Percentiles rank a stretch among this genome's conserved stretches.
phyloP scores from a whole-genome alignment of 1,284 basidiomycete genomes.

The Pulchroboletus neoregius region DNA sequence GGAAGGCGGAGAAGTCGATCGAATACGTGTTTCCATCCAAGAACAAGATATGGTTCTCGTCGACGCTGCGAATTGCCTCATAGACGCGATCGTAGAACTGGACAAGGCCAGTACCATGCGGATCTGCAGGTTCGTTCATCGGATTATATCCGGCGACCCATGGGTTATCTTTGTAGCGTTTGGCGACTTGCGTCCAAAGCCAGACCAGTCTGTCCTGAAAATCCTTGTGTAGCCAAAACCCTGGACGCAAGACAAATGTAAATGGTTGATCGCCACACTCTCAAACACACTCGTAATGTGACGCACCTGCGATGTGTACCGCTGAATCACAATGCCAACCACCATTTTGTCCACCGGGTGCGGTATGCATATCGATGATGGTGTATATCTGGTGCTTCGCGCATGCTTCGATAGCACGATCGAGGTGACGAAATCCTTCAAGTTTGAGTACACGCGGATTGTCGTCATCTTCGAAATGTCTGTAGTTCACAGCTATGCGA shows the following conservation, averaged over 20 bases:
- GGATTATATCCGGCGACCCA: conserved; percentile 37
- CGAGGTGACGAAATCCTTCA: conserved; percentile 35
- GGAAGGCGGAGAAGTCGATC: conserved; percentile 41
- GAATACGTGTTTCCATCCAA: conserved; percentile 41
- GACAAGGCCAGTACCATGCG: conserved; percentile 34
- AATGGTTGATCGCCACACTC: neutral
- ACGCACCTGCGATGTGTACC: conserved; percentile 10
- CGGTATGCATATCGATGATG: conserved; percentile 33
- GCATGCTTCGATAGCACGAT: conserved; percentile 35
- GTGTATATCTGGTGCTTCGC: conserved; percentile 34
- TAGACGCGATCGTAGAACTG: conserved; percentile 40
- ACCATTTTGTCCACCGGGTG: conserved; percentile 29
- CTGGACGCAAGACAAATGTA: neutral
- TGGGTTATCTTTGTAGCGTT: conserved; percentile 42
- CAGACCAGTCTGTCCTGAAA: conserved; percentile 43
- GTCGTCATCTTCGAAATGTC: conserved; percentile 42
- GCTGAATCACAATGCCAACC: conserved; percentile 22
- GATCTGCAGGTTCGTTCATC: conserved; percentile 45
- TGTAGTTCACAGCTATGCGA: conserved; percentile 44
- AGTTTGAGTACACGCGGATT: conserved; percentile 31
- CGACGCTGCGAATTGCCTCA: conserved; percentile 41
- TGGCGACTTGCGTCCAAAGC: conserved; percentile 41
- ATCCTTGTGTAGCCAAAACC: conserved; percentile 44
- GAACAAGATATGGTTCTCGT: conserved; percentile 40
- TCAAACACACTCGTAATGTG: neutral